These are phyloP conservation scores for Lichtheimia corymbifera DNA, from an alignment of 371 early-diverging fungal genomes.

Conservation along the genomic window DNA sequence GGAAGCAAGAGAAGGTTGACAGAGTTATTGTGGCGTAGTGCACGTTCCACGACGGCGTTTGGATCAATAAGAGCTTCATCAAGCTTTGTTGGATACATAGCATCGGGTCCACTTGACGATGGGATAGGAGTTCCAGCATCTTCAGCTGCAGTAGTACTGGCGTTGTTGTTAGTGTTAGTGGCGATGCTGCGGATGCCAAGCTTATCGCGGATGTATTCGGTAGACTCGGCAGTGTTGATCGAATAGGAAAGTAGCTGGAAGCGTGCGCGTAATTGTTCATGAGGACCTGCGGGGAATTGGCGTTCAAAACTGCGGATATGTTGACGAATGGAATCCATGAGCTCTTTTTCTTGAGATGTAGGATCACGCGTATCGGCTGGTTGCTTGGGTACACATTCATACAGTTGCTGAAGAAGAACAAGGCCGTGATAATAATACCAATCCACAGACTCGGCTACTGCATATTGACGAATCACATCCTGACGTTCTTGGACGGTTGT, in stretches of 20 bases:
- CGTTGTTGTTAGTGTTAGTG: neutral
- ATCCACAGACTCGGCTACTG: conserved; percentile 30
- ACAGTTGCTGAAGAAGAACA: conserved; percentile 33
- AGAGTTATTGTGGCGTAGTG: neutral
- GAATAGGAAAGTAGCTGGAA: conserved; percentile 37
- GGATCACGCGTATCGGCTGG: conserved; percentile 21
- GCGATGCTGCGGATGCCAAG: conserved; percentile 10
- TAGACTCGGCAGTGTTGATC: conserved; percentile 19
- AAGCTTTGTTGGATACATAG: neutral
- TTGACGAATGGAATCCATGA: conserved; percentile 13
- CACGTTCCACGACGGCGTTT: neutral
- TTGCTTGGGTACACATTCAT: conserved; percentile 10
- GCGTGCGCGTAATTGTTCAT: conserved; percentile 26
- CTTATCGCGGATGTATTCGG: conserved; percentile 24
- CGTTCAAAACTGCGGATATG: conserved; percentile 12
- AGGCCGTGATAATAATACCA: conserved; percentile 40
- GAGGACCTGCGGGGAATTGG: neutral
- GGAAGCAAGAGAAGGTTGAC: too few relatives aligned
- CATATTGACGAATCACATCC: conserved; percentile 15
- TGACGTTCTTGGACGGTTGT: conserved; percentile 13
- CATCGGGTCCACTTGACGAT: neutral
- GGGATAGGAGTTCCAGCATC: conserved; percentile 1
- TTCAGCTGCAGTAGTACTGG: neutral
- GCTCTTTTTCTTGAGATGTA: conserved; percentile 17
- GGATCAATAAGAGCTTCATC: neutral